These are phyloP conservation scores for Paramecium bursaria DNA, from an alignment of 73 alveolate species.

Conservation along the genomic window DNA sequence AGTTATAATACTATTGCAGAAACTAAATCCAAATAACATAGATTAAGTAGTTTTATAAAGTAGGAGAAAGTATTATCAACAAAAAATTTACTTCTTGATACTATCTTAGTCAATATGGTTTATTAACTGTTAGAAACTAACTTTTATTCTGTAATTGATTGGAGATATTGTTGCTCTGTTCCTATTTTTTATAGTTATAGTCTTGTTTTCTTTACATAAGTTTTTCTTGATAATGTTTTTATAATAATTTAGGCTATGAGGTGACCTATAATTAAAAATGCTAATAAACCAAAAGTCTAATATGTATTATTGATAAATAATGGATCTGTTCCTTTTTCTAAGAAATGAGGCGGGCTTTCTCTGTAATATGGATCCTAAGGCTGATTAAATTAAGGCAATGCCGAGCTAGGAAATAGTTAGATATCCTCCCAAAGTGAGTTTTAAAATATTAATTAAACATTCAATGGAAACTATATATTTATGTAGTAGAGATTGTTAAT, in stretches of 20 bases:
- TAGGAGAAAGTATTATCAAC: neutral
- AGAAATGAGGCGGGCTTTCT: neutral
- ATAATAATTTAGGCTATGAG: neutral
- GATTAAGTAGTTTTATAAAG: neutral
- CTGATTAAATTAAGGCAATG: too few species aligned
- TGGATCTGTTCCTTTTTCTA: conserved; percentile 40
- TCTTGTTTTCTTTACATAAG: neutral
- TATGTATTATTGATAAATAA: conserved; percentile 24
- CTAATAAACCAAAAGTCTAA: neutral
- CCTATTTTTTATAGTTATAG: too few species aligned
- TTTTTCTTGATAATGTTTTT: neutral
- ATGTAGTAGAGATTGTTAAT: neutral
- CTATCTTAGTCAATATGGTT: neutral
- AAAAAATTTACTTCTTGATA: neutral
- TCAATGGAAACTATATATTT: neutral
- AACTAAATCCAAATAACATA: conserved; percentile 2
- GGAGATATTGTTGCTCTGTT: too few species aligned
- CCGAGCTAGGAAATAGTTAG: too few species aligned
- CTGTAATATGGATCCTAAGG: conserved; percentile 3
- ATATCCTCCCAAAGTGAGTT: neutral
- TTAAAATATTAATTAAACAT: neutral
- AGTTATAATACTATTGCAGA: neutral
- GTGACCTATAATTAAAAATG: neutral
- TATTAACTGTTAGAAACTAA: neutral
- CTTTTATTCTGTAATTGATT: neutral